phyloP scores from a whole-genome alignment of 2,329 filamentous ascomycete genomes.

The Sclerotinia glacialis region DNA sequence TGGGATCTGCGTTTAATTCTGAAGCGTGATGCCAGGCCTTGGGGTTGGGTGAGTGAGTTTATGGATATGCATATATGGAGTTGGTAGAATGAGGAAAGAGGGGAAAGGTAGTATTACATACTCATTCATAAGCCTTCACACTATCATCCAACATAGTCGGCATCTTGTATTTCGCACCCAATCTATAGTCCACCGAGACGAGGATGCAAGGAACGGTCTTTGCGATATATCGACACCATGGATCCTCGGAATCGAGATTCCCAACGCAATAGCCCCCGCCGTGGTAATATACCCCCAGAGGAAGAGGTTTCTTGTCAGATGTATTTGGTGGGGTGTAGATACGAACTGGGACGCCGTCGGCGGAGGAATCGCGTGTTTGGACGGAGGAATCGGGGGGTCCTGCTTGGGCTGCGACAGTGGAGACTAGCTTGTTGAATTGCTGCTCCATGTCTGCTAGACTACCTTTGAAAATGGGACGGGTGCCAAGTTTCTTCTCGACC shows the following conservation, averaged over 20 bases:
- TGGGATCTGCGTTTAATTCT: slow-evolving; percentile 21
- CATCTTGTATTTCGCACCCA: not conserved
- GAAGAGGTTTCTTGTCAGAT: slow-evolving; percentile 29
- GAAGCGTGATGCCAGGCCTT: slow-evolving; percentile 29
- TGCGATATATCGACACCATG: slow-evolving; percentile 54
- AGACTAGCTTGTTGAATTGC: slow-evolving; percentile 26
- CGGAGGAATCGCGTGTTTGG: slow-evolving; percentile 23
- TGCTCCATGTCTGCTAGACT: slow-evolving; percentile 24
- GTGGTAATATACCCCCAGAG: slow-evolving; percentile 55
- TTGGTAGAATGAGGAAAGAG: not conserved
- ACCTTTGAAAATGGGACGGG: slow-evolving; percentile 27
- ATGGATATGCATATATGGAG: too few species aligned
- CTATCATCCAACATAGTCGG: slow-evolving; percentile 16
- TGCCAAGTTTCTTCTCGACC: slow-evolving; percentile 30
- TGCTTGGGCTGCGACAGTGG: slow-evolving; percentile 24
- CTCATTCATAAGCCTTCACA: slow-evolving; percentile 9
- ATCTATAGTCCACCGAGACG: slow-evolving; percentile 56
- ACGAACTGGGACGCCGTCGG: slow-evolving; percentile 30
- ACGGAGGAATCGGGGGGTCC: slow-evolving; percentile 27
- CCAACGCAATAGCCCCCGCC: slow-evolving; percentile 61
- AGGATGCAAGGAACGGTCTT: slow-evolving; percentile 50
- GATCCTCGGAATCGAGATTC: slow-evolving; percentile 60
- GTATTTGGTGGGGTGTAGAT: slow-evolving; percentile 31
- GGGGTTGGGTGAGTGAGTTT: too few species aligned
- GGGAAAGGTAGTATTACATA: not conserved